These are phyloP conservation scores for Apiospora marii DNA, from an alignment of 2,329 filamentous ascomycete genomes.

Conservation along the genomic window DNA sequence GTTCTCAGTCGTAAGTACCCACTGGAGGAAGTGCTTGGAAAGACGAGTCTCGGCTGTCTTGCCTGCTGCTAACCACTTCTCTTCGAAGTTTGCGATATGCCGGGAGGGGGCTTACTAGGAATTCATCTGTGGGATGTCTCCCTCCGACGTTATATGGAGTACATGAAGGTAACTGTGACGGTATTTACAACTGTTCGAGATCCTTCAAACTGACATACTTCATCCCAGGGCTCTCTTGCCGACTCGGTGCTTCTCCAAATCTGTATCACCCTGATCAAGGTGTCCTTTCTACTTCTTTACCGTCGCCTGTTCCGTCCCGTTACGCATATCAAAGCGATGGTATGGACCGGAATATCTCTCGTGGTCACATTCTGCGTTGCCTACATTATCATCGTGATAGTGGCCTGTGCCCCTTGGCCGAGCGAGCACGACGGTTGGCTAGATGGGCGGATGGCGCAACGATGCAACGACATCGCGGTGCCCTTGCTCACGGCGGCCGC, in stretches of 20 bases:
- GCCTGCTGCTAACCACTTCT: background rate
- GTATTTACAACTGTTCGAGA: background rate
- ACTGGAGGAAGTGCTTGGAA: background rate
- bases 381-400: background rate
- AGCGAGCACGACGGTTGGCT: background rate
- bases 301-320: background rate
- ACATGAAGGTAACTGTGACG: conserved; percentile 28
- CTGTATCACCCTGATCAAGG: background rate
- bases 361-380: background rate
- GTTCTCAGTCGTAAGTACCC: background rate
- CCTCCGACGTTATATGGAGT: conserved; percentile 30
- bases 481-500: background rate
- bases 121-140: conserved; percentile 35
- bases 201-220: background rate
- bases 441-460: background rate
- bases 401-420: background rate
- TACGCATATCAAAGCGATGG: background rate
- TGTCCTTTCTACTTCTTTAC: background rate
- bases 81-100: conserved; percentile 29
- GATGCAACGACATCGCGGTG: background rate
- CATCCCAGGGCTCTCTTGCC: background rate
- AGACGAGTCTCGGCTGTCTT: background rate
- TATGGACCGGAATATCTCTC: background rate
- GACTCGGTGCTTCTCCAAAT: background rate
- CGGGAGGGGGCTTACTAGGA: conserved; percentile 33